Evolutionary conservation across 495 filamentous ascomycete genomes (phyloP).

Genomic region (Extremus antarcticus): DNA sequence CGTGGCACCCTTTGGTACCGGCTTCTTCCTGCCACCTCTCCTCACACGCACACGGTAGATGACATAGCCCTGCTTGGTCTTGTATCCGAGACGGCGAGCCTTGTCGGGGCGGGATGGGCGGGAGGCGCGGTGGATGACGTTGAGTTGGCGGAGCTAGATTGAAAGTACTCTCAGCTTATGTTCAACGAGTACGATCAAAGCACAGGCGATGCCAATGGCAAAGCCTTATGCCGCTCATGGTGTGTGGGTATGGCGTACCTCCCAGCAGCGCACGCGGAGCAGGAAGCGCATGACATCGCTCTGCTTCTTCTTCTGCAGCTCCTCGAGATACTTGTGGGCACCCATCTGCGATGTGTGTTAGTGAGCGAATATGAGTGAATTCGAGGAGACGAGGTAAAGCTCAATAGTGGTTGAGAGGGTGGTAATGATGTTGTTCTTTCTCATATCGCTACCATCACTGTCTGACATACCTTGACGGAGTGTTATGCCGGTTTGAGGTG

Average conservation of each 20-base stretch:
- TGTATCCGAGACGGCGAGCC: constrained; percentile 98
- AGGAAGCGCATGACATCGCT: constrained; percentile 98
- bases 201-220: constrained; percentile 23
- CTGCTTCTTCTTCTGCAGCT: constrained; percentile 99
- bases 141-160: constrained; percentile 98
- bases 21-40: constrained; percentile 93
- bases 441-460: not conserved
- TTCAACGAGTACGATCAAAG: constrained; percentile 99
- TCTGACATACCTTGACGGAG: constrained; percentile 3
- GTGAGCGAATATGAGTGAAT: no score
- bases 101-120: constrained; percentile 98
- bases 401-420: no score
- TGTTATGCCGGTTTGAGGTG: not conserved
- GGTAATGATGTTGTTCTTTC: no score
- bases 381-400: no score
- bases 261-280: constrained; percentile 99
- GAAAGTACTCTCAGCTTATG: constrained; percentile 97
- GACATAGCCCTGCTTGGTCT: constrained; percentile 99
- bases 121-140: constrained; percentile 97
- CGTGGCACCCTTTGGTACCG: constrained; percentile 88
- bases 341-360: constrained; percentile 26
- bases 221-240: constrained; percentile 19
- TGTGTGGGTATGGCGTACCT: constrained; percentile 65
- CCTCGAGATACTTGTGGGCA: constrained; percentile 92
- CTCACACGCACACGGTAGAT: constrained; percentile 98